phyloP scores from a whole-genome alignment of 2,329 filamentous ascomycete genomes.

The Pseudopithomyces chartarum region DNA sequence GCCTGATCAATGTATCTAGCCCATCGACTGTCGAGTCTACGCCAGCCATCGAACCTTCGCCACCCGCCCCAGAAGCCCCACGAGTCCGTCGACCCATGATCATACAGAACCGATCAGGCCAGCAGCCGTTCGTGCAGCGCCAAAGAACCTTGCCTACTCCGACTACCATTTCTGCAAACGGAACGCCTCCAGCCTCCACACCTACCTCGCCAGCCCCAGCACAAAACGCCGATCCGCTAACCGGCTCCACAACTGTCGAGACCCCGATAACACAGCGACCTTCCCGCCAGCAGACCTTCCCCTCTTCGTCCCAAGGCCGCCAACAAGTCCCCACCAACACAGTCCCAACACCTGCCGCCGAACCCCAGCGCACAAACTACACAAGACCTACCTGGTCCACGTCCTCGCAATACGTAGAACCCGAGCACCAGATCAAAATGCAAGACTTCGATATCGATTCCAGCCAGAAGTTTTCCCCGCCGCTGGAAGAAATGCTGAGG shows the following conservation, averaged over 20 bases:
- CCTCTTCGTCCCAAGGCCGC: conserved; percentile 7
- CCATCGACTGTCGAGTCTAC: background rate
- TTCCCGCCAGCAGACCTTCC: conserved; percentile 5
- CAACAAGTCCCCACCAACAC: conserved; percentile 23
- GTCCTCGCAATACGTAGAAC: conserved; percentile 10
- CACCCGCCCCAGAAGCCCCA: background rate
- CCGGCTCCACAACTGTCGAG: conserved; percentile 4
- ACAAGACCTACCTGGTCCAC: conserved; percentile 3
- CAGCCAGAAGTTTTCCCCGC: conserved; percentile 21
- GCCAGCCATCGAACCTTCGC: background rate
- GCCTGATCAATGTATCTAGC: conserved; percentile 13
- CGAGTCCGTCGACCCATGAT: conserved; percentile 11
- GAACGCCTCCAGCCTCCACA: background rate
- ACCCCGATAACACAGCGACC: background rate
- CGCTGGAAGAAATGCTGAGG: conserved; percentile 20
- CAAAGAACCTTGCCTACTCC: conserved; percentile 9
- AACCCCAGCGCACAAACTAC: conserved; percentile 8
- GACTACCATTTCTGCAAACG: background rate
- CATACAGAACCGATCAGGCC: conserved; percentile 14
- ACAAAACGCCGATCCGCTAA: conserved; percentile 14
- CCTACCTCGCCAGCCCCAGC: background rate
- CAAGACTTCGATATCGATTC: conserved; percentile 21
- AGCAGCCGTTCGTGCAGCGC: conserved; percentile 16
- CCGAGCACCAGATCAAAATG: conserved; percentile 20
- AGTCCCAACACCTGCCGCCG: conserved; percentile 19